These are phyloP conservation scores for Leccinellum rugosiceps DNA, from an alignment of 768 basidiomycete species.

Conservation along the genomic window DNA sequence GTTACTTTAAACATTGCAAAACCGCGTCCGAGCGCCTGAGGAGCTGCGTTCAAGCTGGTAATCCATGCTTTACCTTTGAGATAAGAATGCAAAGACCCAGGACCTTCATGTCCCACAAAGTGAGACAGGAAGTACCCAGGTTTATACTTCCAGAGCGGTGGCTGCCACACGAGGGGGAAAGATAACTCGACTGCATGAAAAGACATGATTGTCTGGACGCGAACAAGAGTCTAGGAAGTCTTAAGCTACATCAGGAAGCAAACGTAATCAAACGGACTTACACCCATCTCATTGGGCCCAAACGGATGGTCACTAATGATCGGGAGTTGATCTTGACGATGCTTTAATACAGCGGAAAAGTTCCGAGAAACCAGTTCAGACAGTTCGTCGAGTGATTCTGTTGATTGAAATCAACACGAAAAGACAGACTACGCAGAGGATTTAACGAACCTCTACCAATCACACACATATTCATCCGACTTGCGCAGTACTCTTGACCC, in stretches of 20 bases:
- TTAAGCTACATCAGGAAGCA: constrained; percentile 10
- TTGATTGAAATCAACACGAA: constrained; percentile 1
- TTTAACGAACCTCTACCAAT: constrained; percentile 64
- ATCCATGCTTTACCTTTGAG: constrained; percentile 89
- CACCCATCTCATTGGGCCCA: constrained; percentile 67
- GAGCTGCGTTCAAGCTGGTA: constrained; percentile 66
- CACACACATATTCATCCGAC: constrained; percentile 76
- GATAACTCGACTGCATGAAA: constrained; percentile 81
- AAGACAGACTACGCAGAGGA: neutral
- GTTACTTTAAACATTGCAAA: constrained; percentile 90
- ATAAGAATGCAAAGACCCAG: constrained; percentile 87
- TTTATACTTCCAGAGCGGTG: constrained; percentile 72
- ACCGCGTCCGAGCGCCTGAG: constrained; percentile 70
- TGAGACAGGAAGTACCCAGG: constrained; percentile 75
- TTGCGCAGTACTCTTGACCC: constrained; percentile 75
- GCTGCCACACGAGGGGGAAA: constrained; percentile 73
- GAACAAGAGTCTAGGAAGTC: constrained; percentile 62
- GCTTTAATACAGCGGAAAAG: constrained; percentile 73
- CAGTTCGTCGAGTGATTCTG: constrained; percentile 76
- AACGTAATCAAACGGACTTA: constrained; percentile 37
- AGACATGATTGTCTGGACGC: constrained; percentile 85
- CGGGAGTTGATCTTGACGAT: constrained; percentile 55
- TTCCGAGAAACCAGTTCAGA: constrained; percentile 55
- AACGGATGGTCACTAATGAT: constrained; percentile 73
- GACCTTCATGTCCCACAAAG: constrained; percentile 89